Base-by-base conservation (phyloP, 2,329 filamentous ascomycete species). In the Pseudogymnoascus sp. region DNA sequence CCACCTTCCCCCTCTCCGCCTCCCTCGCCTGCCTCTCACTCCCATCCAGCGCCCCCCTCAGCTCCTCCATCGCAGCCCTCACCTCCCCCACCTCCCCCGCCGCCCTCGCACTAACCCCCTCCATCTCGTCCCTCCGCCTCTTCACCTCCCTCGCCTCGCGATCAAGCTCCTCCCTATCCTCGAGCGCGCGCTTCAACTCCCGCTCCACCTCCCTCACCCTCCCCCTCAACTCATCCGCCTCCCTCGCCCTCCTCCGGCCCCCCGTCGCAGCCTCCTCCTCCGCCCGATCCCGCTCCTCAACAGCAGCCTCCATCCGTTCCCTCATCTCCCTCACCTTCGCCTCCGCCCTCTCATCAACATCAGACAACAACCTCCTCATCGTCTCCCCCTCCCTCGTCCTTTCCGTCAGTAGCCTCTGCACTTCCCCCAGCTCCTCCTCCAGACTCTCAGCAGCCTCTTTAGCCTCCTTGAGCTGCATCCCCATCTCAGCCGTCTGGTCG, bases 241-340 rank as follows among this genome's bases (percentile, higher is more conserved):
- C 95, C 60, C 93, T 83, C 6, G 90, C 85, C 66, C 88, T 87
- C 48, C 90, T 85, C 62, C 93, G 84, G 11, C 89, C 90, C 60
- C 90, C 82, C 0, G 87, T 89, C 71, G 86, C 91, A 2, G 92
- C 87, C 77, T 98, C 93, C 67, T 98, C 93, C 76, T 99, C 93
- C 1, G 92, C 88, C 2, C 92, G 86, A 74, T 99, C 95, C 16
- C 95, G 86, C 75, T 99, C 95, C 74, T 97, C 93, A n/a, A 96
- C 83, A 0, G 93, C 93, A 1, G 90, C 82, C 71, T 98, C 93
- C 82, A 98, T 88, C 1, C 89, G 86, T 65, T 91, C 87, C 63
- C 91, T 89, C 87, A 96, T 95, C 68, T 98, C 93, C 28, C 91
- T 87, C 16, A 96, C 85, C 72, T 92, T 90, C 66, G 81, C 80